Percentiles rank a stretch among this genome's conserved stretches.
Conservation (phyloP, 1,139 yeast genomes). For the Saccharomyces hybrid region DNA sequence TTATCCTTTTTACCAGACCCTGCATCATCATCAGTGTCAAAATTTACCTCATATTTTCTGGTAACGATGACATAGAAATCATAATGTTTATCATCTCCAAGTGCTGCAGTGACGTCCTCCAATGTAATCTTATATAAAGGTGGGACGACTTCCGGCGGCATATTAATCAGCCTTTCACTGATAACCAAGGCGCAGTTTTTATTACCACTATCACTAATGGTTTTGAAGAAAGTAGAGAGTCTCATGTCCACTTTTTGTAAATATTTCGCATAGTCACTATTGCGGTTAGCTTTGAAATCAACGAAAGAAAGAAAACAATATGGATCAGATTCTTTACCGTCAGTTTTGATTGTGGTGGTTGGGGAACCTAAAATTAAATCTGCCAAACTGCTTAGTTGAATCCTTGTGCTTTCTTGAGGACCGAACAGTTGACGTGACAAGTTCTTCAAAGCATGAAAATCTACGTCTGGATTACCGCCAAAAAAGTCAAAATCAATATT, state of each 20-base stretch:
- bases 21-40: slow-evolving; percentile 45
- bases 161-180: slow-evolving; percentile 84
- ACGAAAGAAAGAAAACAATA: slow-evolving; percentile 77
- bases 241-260: slow-evolving; percentile 46
- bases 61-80: slow-evolving; percentile 74
- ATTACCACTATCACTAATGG: slow-evolving; percentile 40
- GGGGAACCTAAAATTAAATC: slow-evolving; percentile 68
- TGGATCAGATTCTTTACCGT: slow-evolving; percentile 90
- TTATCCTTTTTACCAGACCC: slow-evolving; percentile 20
- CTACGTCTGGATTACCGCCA: slow-evolving; percentile 76
- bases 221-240: slow-evolving; percentile 57
- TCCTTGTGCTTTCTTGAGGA: slow-evolving; percentile 56
- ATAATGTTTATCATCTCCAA: slow-evolving; percentile 47
- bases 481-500: slow-evolving; percentile 93
- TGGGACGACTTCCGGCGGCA: slow-evolving; percentile 95
- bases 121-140: slow-evolving; percentile 81
- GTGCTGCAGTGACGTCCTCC: slow-evolving; percentile 60
- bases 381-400: slow-evolving; percentile 71
- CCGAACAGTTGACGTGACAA: slow-evolving; percentile 82
- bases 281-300: slow-evolving; percentile 45
- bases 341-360: slow-evolving; percentile 86
- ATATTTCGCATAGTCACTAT: slow-evolving; percentile 42
- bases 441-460: slow-evolving; percentile 86
- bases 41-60: slow-evolving; percentile 71
- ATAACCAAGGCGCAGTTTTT: slow-evolving; percentile 63